These are phyloP conservation scores for Diutina pseudorugosa DNA, from an alignment of 1,139 yeast species.

Conservation along the genomic window DNA sequence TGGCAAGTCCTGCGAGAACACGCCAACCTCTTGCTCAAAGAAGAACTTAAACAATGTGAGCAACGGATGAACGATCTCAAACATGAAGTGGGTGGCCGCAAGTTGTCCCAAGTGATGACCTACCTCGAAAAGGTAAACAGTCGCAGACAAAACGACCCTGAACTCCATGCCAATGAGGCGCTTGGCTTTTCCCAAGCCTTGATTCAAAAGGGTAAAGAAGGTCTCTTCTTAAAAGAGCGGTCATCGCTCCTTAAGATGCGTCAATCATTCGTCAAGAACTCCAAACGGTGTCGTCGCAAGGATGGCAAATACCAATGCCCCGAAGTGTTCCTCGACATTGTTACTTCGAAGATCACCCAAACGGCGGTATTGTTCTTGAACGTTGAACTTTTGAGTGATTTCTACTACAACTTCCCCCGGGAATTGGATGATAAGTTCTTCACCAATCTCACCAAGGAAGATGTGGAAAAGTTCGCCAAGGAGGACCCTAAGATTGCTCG, in stretches of 20 bases:
- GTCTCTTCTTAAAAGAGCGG: conserved; percentile 70
- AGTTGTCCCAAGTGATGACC: conserved; percentile 70
- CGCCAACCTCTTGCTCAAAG: conserved; percentile 59
- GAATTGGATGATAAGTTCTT: conserved; percentile 74
- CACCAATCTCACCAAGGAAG: conserved; percentile 52
- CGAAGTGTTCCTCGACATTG: conserved; percentile 85
- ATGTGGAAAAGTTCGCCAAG: conserved; percentile 80
- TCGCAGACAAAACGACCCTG: conserved; percentile 14
- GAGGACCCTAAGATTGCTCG: conserved; percentile 86
- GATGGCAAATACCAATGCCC: conserved; percentile 88
- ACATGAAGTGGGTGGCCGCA: conserved; percentile 68
- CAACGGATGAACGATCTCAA: conserved; percentile 51
- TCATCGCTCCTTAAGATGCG: conserved; percentile 63
- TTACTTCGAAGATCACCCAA: conserved; percentile 79
- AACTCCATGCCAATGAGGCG: conserved; percentile 43
- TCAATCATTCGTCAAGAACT: conserved; percentile 61
- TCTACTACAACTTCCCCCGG: conserved; percentile 91
- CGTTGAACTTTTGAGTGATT: conserved; percentile 87
- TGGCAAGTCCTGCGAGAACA: conserved; percentile 81
- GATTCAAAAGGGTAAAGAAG: conserved; percentile 69
- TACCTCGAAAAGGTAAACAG: conserved; percentile 45
- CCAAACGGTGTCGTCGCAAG: conserved; percentile 59
- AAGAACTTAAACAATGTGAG: conserved; percentile 78
- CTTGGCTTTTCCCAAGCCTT: conserved; percentile 67
- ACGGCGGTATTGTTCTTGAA: conserved; percentile 89